These are phyloP conservation scores for Phoma sp. DNA, from an alignment of 2,329 filamentous ascomycete species.

Conservation along the genomic window DNA sequence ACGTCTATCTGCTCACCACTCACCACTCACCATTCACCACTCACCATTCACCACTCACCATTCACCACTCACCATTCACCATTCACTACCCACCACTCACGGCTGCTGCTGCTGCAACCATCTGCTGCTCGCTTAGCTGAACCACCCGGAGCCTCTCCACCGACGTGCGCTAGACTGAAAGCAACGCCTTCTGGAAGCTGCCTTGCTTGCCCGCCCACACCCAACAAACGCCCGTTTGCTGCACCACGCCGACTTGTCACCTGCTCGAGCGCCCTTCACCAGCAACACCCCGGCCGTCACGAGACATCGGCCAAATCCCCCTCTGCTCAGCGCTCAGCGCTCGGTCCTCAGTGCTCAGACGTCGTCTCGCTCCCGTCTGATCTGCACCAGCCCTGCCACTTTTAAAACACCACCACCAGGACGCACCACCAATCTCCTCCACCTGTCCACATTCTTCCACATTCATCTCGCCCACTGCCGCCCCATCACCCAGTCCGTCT, in stretches of 20 bases:
- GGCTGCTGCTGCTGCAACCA: not conserved
- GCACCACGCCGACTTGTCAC: conserved; percentile 13
- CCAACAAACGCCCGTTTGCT: conserved; percentile 1
- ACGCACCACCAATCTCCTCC: conserved; percentile 15
- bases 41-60: too few relatives aligned
- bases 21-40: too few relatives aligned
- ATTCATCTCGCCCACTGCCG: conserved; percentile 1
- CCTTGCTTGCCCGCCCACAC: not conserved
- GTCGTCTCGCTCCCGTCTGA: conserved; percentile 21
- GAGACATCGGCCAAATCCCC: conserved; percentile 18
- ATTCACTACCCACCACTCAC: not conserved
- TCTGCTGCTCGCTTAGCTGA: not conserved
- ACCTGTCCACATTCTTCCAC: not conserved
- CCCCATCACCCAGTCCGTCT: not conserved
- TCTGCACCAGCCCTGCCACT: conserved; percentile 19
- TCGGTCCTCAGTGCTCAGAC: conserved; percentile 7
- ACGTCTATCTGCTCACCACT: not conserved
- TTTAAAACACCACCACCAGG: conserved; percentile 11
- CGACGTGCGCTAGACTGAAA: conserved; percentile 9
- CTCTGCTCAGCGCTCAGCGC: too few relatives aligned
- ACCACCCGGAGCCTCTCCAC: conserved; percentile 12
- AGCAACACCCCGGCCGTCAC: conserved; percentile 17
- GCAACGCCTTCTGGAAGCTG: conserved; percentile 12
- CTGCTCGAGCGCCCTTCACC: conserved; percentile 13
- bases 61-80: too few relatives aligned